These are phyloP conservation scores for Pseudotulostoma volvatum DNA, from an alignment of 495 filamentous ascomycete species.

Conservation along the genomic window DNA sequence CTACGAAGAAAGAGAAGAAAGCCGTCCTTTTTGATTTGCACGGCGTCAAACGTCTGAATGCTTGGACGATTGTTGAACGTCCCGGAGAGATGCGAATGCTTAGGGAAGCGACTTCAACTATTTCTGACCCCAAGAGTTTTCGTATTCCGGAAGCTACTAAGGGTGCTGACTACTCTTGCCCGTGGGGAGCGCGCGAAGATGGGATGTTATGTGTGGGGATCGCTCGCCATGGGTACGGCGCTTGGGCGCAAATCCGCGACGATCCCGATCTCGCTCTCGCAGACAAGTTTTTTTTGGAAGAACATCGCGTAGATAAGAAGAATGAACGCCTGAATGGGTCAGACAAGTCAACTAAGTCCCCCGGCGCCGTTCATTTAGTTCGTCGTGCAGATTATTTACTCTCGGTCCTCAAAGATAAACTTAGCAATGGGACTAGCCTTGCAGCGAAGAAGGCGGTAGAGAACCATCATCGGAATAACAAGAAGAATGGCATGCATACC, in stretches of 20 bases:
- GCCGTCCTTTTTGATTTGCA: constrained; percentile 87
- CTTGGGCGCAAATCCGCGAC: constrained; percentile 84
- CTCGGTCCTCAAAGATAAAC: constrained; percentile 70
- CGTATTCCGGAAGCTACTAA: constrained; percentile 84
- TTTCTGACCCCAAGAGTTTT: constrained; percentile 55
- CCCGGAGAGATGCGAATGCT: constrained; percentile 76
- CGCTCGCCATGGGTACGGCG: constrained; percentile 79
- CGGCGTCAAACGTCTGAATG: constrained; percentile 84
- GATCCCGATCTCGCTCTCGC: constrained; percentile 71
- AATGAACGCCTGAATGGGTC: constrained; percentile 70
- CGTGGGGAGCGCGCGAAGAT: constrained; percentile 86
- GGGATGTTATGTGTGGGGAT: constrained; percentile 95
- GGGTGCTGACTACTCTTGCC: constrained; percentile 65
- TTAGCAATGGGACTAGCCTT: constrained; percentile 43
- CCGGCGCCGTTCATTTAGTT: constrained; percentile 89
- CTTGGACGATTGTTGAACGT: constrained; percentile 80
- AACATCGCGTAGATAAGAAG: constrained; percentile 95
- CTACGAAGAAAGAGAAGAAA: constrained; percentile 92
- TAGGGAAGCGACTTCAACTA: constrained; percentile 46
- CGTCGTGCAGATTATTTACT: constrained; percentile 88
- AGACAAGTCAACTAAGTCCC: constrained; percentile 65
- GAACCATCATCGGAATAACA: constrained; percentile 78
- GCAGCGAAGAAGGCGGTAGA: constrained; percentile 69
- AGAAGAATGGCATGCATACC: constrained; percentile 31
- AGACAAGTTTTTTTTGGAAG: constrained; percentile 93